A percentile compares a stretch with the other conserved stretches of the same genome.
phyloP scores from a whole-genome alignment of 2,329 filamentous ascomycete genomes.

The Fusarium oligoseptatum region DNA sequence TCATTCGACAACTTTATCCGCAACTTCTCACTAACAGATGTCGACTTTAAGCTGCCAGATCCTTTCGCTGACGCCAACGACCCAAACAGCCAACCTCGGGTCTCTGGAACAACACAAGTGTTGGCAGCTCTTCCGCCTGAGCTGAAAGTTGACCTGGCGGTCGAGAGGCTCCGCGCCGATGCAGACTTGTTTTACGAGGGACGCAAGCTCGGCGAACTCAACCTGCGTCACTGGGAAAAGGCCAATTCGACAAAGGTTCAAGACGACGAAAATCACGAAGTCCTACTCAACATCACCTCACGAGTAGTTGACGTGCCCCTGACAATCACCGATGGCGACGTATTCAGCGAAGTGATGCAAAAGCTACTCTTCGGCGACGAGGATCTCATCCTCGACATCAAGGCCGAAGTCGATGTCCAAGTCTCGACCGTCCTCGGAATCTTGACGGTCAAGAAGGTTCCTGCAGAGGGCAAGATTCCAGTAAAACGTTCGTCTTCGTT shows the following conservation, averaged over 20 bases:
- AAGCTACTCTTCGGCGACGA: conserved; percentile 81
- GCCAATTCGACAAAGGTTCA: conserved; percentile 83
- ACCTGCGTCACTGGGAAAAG: conserved; percentile 84
- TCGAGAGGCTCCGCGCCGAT: conserved; percentile 80
- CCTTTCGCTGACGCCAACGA: conserved; percentile 81
- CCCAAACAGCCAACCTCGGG: conserved; percentile 79
- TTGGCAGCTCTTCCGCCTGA: conserved; percentile 84
- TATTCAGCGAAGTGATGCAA: conserved; percentile 86
- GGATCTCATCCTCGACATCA: conserved; percentile 78
- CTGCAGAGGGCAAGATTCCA: conserved; percentile 86
- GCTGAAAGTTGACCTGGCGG: conserved; percentile 86
- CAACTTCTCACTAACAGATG: conserved; percentile 87
- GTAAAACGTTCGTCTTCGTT: conserved; percentile 90
- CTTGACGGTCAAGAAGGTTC: conserved; percentile 85
- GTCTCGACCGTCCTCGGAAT: conserved; percentile 85
- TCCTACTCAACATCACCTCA: conserved; percentile 80
- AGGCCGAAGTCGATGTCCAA: conserved; percentile 85
- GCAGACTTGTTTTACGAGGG: conserved; percentile 85
- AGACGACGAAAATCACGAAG: conserved; percentile 65
- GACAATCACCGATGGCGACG: conserved; percentile 81
- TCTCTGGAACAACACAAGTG: conserved; percentile 87
- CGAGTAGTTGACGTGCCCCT: conserved; percentile 83
- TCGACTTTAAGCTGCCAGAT: conserved; percentile 87
- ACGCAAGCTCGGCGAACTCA: conserved; percentile 83
- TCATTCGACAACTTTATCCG: conserved; percentile 86